Percentiles rank a stretch among this genome's conserved stretches.
Evolutionary conservation across 805 yeast genomes (phyloP).

Genomic region (Phaffomyces thermotolerans): DNA sequence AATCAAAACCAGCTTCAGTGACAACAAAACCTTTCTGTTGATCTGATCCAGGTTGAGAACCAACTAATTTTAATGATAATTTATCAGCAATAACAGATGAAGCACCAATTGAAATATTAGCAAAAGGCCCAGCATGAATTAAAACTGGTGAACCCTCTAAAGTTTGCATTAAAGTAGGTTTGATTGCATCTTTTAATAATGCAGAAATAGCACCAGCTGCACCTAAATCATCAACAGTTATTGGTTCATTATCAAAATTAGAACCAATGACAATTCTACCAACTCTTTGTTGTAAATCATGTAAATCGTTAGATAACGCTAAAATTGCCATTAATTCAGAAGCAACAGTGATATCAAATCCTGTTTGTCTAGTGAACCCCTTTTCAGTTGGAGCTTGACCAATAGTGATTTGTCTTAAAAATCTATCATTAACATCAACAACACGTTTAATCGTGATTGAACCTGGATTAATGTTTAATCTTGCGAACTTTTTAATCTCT

Average conservation of each 20-base stretch:
- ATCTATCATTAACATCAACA: constrained; percentile 89
- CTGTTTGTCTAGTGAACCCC: constrained; percentile 77
- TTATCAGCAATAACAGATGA: constrained; percentile 77
- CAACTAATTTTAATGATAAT: constrained; percentile 73
- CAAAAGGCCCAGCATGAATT: constrained; percentile 86
- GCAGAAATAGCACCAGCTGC: constrained; percentile 86
- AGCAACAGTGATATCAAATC: constrained; percentile 95
- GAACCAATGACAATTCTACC: constrained; percentile 73
- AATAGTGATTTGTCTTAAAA: constrained; percentile 79
- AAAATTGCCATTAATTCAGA: constrained; percentile 94
- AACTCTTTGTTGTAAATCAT: constrained; percentile 67
- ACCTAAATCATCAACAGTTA: constrained; percentile 79
- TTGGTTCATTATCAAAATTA: constrained; percentile 59
- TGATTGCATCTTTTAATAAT: constrained; percentile 70
- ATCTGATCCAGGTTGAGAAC: constrained; percentile 42
- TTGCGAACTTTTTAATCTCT: constrained; percentile 67
- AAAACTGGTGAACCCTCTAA: constrained; percentile 84
- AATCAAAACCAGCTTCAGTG: constrained; percentile 86
- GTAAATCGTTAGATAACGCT: constrained; percentile 62
- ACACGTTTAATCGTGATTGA: constrained; percentile 91
- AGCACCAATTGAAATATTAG: constrained; percentile 83
- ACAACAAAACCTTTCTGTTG: constrained; percentile 65
- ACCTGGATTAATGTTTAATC: constrained; percentile 82
- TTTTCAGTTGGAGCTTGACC: constrained; percentile 94
- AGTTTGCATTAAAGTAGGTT: constrained; percentile 84